These are phyloP conservation scores for Leersia perrieri DNA, from an alignment of 176 grass and related monocot genomes.

Conservation along the genomic window DNA sequence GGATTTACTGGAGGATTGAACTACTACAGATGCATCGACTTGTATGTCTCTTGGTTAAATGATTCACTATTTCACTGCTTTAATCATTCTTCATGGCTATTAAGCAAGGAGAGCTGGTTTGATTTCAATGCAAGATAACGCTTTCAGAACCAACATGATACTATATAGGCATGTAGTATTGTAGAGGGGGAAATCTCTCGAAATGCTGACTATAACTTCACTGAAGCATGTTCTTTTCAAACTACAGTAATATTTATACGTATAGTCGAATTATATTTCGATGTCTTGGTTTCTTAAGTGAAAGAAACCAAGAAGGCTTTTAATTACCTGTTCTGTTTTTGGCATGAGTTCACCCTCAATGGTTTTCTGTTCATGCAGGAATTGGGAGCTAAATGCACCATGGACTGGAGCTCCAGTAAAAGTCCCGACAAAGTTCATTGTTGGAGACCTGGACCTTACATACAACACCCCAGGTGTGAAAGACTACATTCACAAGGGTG, in stretches of 20 bases:
- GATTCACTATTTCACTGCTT: conserved; percentile 17
- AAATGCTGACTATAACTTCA: background rate
- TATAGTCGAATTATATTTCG: background rate
- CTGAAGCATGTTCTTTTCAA: background rate
- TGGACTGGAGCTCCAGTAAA: conserved; percentile 61
- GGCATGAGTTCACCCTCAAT: background rate
- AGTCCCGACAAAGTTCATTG: conserved; percentile 67
- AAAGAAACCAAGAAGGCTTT: background rate
- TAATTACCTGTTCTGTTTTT: background rate
- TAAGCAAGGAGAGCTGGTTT: background rate
- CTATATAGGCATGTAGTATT: background rate
- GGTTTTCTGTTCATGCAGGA: conserved; percentile 39
- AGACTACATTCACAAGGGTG: conserved; percentile 69
- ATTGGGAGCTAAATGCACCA: conserved; percentile 72
- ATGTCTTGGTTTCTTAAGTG: background rate
- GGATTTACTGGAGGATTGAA: conserved; percentile 82
- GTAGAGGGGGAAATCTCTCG: background rate
- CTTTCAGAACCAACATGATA: conserved; percentile 5
- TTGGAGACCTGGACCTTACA: conserved; percentile 67
- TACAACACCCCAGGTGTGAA: conserved; percentile 54
- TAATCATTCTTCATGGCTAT: background rate
- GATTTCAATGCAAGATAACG: background rate
- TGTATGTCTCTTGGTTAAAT: conserved; percentile 51
- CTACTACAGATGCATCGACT: conserved; percentile 86
- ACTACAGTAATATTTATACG: background rate